Conservation (phyloP, 2,329 filamentous ascomycete genomes). For the Microcera coccophila region DNA sequence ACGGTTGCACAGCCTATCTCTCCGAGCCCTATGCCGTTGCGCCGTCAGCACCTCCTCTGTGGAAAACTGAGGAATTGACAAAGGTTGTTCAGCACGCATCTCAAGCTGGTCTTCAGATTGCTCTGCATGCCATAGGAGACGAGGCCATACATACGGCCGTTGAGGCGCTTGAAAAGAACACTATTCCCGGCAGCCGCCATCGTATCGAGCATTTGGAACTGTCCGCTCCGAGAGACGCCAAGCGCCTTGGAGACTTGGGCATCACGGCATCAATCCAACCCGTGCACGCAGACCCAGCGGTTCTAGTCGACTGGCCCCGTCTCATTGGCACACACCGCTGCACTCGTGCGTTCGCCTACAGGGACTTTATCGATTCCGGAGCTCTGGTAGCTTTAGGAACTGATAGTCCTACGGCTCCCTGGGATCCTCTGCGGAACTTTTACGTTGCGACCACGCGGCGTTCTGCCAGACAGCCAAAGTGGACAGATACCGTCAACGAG, state of each 20-base stretch:
- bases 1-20: slow-evolving; percentile 59
- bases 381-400: slow-evolving; percentile 52
- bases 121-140: slow-evolving; percentile 62
- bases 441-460: slow-evolving; percentile 54
- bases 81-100: slow-evolving; percentile 53
- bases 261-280: slow-evolving; percentile 57
- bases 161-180: slow-evolving; percentile 45
- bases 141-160: slow-evolving; percentile 53
- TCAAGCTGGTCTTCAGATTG: slow-evolving; percentile 53
- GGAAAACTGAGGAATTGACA: slow-evolving; percentile 49
- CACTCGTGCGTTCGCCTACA: slow-evolving; percentile 57
- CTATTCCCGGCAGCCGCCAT: slow-evolving; percentile 46
- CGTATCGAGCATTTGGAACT: slow-evolving; percentile 63
- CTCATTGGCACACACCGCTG: slow-evolving; percentile 52
- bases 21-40: slow-evolving; percentile 51
- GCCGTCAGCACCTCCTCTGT: slow-evolving; percentile 46
- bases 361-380: slow-evolving; percentile 52
- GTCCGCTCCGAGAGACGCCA: slow-evolving; percentile 50
- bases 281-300: slow-evolving; percentile 55
- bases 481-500: slow-evolving; percentile 43
- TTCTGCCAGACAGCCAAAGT: slow-evolving; percentile 46
- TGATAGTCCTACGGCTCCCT: slow-evolving; percentile 55
- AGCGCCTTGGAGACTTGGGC: slow-evolving; percentile 51
- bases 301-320: slow-evolving; percentile 55
- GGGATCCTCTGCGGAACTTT: slow-evolving; percentile 48